Base-by-base conservation (phyloP, 1,139 yeast species). In the Candida buenavistaensis region DNA sequence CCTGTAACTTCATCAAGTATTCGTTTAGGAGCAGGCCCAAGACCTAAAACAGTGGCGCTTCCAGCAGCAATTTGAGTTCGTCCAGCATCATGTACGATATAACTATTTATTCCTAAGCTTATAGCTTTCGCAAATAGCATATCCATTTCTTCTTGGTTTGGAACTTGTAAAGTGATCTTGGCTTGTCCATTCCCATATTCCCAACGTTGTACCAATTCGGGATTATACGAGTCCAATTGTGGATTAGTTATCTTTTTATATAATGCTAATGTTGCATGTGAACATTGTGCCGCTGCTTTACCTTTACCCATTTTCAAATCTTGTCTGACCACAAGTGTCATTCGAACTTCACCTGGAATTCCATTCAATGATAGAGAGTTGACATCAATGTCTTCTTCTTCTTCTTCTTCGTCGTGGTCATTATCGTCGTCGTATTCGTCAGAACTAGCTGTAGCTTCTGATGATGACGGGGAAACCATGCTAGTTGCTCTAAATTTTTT, bases 41-140 rank as follows among this genome's bases (percentile, higher is more conserved):
- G 58, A 0, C 97, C 98, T 19, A 92, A 64, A 0, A 94, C 97
- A 0, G 98, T 92, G 3, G 95, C 95, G 44, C 94, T 81, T 1
- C 97, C 97, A 5, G 96, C 85, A 8, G 89, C 96, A 33, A 92
- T 81, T 57, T 92, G 97, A 1, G 98, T 94, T 51, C 97, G 74
- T 3, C 98, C 98, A 20, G 98, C 98, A 62, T 92, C 99, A 48
- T 85, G 95, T 23, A 94, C 88, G 6, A 87, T 74, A 45, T 80
- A 75, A 2, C 90, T 78, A 50, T 89, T 85, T 14, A 92, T 75
- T 2, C 92, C 92, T 33, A 87, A 55, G 2, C 89, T 78, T 30
- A 85, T 75, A 2, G 97, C 97, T 49, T 75, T 78, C 2, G 95
- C 94, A 57, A 78, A 86, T 29, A 92, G 61, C 30, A 80, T 61